Conservation (phyloP, 2,329 filamentous ascomycete species). For the Aspergillus floridensis region DNA sequence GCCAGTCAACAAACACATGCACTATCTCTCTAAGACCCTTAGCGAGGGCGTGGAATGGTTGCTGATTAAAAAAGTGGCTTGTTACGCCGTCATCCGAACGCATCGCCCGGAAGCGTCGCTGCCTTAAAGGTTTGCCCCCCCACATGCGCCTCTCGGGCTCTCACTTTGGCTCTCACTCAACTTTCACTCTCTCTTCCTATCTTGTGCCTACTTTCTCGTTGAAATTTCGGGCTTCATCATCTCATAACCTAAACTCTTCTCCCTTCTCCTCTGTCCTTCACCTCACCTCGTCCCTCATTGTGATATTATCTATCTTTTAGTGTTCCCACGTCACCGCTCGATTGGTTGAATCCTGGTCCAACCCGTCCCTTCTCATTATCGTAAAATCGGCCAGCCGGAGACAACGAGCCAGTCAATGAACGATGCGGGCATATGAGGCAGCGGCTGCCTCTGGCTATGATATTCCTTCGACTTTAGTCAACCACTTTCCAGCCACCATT, state of each 20-base stretch:
- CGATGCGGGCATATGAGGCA: conserved; percentile 41
- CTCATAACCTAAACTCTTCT: background rate
- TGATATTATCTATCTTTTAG: background rate
- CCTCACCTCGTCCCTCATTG: background rate
- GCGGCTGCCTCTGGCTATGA: conserved; percentile 36
- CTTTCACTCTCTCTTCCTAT: background rate
- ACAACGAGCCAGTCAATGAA: conserved; percentile 31
- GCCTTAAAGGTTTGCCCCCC: conserved; percentile 19
- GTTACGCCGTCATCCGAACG: background rate
- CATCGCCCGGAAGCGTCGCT: conserved; percentile 27
- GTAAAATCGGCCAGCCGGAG: conserved; percentile 4
- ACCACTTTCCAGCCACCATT: conserved; percentile 23
- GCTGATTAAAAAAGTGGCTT: background rate
- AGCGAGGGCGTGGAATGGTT: background rate
- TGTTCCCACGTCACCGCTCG: background rate
- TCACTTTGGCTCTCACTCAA: background rate
- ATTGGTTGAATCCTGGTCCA: background rate
- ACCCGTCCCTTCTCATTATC: conserved; percentile 10
- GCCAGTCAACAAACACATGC: background rate
- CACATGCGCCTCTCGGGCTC: conserved; percentile 13
- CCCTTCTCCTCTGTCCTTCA: background rate
- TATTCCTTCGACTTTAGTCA: conserved; percentile 36
- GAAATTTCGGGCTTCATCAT: conserved; percentile 2
- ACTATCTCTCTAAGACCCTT: too few species aligned
- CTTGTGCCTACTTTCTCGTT: background rate